Evolutionary conservation across 129 eudicot species (phyloP), one percentile per base, ranked within the genome.

Genomic region (Lonicera japonica): DNA sequence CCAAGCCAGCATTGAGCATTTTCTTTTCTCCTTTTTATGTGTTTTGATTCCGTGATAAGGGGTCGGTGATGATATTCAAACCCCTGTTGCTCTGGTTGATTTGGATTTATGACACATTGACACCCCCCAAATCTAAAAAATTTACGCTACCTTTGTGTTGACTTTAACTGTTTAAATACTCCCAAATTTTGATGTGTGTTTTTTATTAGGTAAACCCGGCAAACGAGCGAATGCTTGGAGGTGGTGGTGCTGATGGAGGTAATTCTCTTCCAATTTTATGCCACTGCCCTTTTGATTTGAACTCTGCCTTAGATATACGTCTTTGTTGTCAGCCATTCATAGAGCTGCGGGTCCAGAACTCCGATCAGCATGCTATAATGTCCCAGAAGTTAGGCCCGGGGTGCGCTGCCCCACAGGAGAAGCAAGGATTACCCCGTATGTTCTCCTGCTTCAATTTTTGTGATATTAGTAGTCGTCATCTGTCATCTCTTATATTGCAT

Each of bases 221-320:
- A 58, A 92, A 92, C 62, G 89, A 83, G 76, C 70, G 75, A 65
- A 92, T 92, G 99, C 95, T 92, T 38, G 99, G 99, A 21, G 99
- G 99, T 72, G 96, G 99, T 78, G 99, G 96, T 76, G 99, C 86
- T 60, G 99, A 88, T 85, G 99, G 99, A 80, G 96, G 99, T 87
- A 68, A 59, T 60, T 48, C 9, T 64, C 46, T 13, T 50, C 13
- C 56, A 19, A 8, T 58, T 20, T 50, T 19, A 14, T 67, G 47
- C 57, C 47, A 12, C 17, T 51, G 13, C 12, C 16, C 47, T 29
- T 58, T 58, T 58, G 9, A 5, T 21, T 64, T 34, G n/a, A 17
- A 20, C 55, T 15, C 40, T 29, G 18, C 13, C 16, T 11, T 15
- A 6, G 11, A 45, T 11, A 40, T 14, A 1, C 4, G 59, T 61